Evolutionary conservation across 2,329 filamentous ascomycete species (phyloP), one percentile per base, ranked within the genome.

Genomic region (Xylaria sp.): DNA sequence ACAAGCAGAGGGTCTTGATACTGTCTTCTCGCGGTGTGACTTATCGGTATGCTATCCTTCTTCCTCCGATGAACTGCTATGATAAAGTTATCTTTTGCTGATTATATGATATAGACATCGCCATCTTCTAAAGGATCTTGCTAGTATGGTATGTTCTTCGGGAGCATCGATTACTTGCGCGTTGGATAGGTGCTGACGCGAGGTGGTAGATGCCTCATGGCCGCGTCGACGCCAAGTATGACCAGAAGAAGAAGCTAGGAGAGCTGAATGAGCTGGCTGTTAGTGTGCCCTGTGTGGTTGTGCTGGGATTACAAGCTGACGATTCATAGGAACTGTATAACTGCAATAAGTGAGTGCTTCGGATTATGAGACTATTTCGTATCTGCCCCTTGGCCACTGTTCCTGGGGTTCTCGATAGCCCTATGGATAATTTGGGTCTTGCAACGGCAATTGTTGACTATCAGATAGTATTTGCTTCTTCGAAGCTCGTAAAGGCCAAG

Each of bases 161-260:
- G 18, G 23, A 12, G 6, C 20, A 48, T 53, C 18, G 9, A 48
- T 18, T 13, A 32, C 18, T 13, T 50, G 5, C 25, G 9, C 15
- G 46, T 25, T 32, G 12, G 46, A 45, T 23, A 55, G 53, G 9
- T 60, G 45, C 60, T 70, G n/a, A 69, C 23, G 20, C 23, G 32
- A 48, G 3, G 13, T 18, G n/a, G 20, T 25, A 71, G 69, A 71
- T 71, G 72, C 96, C 96, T 2, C 96, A 99, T 80, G 90, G 91
- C 72, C 90, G 93, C 77, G 97, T 97, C 83, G 96, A 99, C 79
- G 93, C 92, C 75, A 99, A 99, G 82, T 93, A 97, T 73, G 96
- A 99, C 80, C 96, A 93, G 61, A 98, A 98, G 83, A 94, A 93
- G 43, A 94, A 94, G 77, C 83, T 89, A 48, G 85, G 85, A 65